These are phyloP conservation scores for Telfairia occidentalis DNA, from an alignment of 331 rosid genomes.

Conservation along the genomic window DNA sequence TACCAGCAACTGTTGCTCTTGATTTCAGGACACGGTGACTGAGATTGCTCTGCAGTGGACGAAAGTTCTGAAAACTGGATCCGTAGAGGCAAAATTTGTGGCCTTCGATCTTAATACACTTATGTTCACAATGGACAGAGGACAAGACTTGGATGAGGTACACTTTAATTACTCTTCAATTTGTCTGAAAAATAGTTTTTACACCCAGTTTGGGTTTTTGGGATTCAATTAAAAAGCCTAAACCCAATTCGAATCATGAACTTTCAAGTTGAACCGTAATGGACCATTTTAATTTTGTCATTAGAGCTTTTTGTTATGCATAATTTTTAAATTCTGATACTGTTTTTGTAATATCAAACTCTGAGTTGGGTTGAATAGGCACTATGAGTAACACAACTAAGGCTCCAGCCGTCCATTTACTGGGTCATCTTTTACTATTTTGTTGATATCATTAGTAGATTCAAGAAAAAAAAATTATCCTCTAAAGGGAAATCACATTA, in stretches of 20 bases:
- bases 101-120: slow-evolving; percentile 62
- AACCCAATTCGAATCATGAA: neutral
- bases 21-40: slow-evolving; percentile 50
- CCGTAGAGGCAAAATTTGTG: slow-evolving; percentile 52
- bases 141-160: slow-evolving; percentile 68
- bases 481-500: neutral
- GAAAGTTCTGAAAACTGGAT: slow-evolving; percentile 67
- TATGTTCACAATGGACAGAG: slow-evolving; percentile 78
- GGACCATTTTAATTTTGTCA: neutral
- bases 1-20: slow-evolving; percentile 1
- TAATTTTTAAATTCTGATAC: neutral
- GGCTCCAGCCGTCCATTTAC: too few species aligned
- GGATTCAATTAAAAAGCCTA: neutral
- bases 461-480: neutral
- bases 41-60: slow-evolving; percentile 79
- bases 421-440: too few species aligned
- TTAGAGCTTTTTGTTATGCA: neutral
- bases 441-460: too few species aligned
- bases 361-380: neutral
- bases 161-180: neutral
- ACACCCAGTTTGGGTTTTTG: neutral
- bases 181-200: neutral
- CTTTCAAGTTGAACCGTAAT: neutral
- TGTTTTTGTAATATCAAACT: neutral
- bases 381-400: neutral